A percentile compares a stretch with the other conserved stretches of the same genome.
Conservation (phyloP, 352 stramenopile species). For the Peronosclerospora sorghi region DNA sequence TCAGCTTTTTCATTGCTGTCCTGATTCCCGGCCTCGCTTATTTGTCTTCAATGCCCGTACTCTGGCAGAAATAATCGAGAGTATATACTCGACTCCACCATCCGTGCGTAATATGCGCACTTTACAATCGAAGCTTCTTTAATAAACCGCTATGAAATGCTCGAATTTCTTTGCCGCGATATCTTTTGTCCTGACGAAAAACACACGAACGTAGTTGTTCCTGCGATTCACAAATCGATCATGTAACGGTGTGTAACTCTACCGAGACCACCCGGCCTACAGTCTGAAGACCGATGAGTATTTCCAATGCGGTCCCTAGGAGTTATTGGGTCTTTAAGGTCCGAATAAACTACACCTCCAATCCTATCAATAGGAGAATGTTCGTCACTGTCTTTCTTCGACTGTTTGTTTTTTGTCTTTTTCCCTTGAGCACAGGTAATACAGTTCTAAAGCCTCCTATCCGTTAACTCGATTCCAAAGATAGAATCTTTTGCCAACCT, state of each 20-base stretch:
- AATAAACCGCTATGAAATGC: conserved; percentile 1
- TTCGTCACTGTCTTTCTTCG: background rate
- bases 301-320: too few relatives aligned
- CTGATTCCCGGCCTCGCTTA: too few relatives aligned
- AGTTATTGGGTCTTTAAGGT: too few relatives aligned
- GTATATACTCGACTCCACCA: too few relatives aligned
- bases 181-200: too few relatives aligned
- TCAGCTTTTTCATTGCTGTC: too few relatives aligned
- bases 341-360: too few relatives aligned
- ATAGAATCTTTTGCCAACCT: background rate
- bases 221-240: conserved; percentile 1
- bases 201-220: too few relatives aligned
- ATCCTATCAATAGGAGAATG: conserved; percentile 9
- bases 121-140: conserved; percentile 1
- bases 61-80: conserved; percentile 19
- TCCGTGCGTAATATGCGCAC: too few relatives aligned
- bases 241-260: background rate
- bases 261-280: conserved; percentile 2
- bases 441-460: conserved; percentile 1
- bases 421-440: conserved; percentile 8
- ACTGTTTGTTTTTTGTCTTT: conserved; percentile 1
- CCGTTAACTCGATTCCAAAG: conserved; percentile 1
- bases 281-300: conserved; percentile 8
- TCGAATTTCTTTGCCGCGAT: too few relatives aligned
- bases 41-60: conserved; percentile 9